Percentiles rank a stretch among this genome's conserved stretches.
These are phyloP conservation scores for Aspergillus cristatus DNA, from an alignment of 495 filamentous ascomycete genomes.

Conservation along the genomic window DNA sequence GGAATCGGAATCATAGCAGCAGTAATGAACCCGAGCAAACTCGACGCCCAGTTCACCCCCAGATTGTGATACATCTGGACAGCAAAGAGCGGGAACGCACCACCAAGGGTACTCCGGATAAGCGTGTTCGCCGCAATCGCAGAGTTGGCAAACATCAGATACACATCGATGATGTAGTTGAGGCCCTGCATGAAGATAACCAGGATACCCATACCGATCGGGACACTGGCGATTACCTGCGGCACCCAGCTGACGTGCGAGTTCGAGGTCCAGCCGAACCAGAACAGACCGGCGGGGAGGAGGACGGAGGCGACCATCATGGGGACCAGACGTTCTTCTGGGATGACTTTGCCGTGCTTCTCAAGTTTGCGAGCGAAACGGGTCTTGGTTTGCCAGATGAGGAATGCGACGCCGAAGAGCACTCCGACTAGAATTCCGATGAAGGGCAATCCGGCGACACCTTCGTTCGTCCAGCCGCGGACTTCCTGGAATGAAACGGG, in stretches of 20 bases:
- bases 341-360: conserved; percentile 41
- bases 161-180: conserved; percentile 58
- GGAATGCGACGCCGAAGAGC: conserved; percentile 35
- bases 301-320: conserved; percentile 49
- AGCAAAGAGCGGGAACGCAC: conserved; percentile 58
- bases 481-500: conserved; percentile 47
- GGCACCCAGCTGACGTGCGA: conserved; percentile 35
- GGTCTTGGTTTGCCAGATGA: conserved; percentile 42
- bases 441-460: conserved; percentile 49
- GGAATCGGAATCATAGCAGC: conserved; percentile 60
- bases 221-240: conserved; percentile 40
- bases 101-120: conserved; percentile 51
- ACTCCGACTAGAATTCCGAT: conserved; percentile 50
- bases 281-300: conserved; percentile 52
- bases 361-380: conserved; percentile 41
- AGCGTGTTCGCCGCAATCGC: conserved; percentile 64
- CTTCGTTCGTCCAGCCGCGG: conserved; percentile 40
- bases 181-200: conserved; percentile 51
- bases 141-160: conserved; percentile 49
- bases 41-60: conserved; percentile 56
- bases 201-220: conserved; percentile 46
- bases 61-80: conserved; percentile 51
- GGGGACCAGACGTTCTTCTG: conserved; percentile 50
- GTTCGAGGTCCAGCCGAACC: conserved; percentile 54
- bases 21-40: conserved; percentile 56